These are phyloP conservation scores for Rosa lucieae DNA, from an alignment of 306 rosid genomes.

Conservation along the genomic window DNA sequence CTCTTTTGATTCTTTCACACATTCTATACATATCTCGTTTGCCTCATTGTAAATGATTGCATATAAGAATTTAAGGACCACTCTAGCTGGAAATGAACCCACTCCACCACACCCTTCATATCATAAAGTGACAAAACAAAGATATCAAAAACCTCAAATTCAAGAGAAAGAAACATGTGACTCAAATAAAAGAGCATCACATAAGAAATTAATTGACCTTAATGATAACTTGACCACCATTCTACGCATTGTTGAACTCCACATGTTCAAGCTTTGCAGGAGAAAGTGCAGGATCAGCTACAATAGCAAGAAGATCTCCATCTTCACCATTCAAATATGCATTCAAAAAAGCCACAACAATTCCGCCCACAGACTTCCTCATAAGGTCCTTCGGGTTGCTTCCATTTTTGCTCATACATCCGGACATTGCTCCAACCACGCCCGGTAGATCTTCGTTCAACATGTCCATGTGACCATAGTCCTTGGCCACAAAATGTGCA, in stretches of 20 bases:
- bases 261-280: slow-evolving; percentile 41
- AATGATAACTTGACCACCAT: background rate
- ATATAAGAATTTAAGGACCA: background rate
- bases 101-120: background rate
- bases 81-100: background rate
- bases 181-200: background rate
- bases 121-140: background rate
- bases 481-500: slow-evolving; percentile 51
- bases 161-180: background rate
- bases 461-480: slow-evolving; percentile 66
- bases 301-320: slow-evolving; percentile 35
- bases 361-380: slow-evolving; percentile 57
- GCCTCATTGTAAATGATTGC: background rate
- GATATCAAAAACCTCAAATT: background rate
- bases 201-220: too few relatives aligned
- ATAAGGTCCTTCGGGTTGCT: slow-evolving; percentile 32
- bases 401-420: slow-evolving; percentile 50
- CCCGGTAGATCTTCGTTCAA: slow-evolving; percentile 41
- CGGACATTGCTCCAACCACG: background rate
- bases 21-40: too few relatives aligned
- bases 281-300: slow-evolving; percentile 38
- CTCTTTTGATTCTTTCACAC: too few relatives aligned
- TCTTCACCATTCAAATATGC: slow-evolving; percentile 30
- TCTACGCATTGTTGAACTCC: slow-evolving; percentile 9
- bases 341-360: slow-evolving; percentile 51